Conservation (phyloP, 2,329 filamentous ascomycete genomes). For the Calonectria fujianensis region DNA sequence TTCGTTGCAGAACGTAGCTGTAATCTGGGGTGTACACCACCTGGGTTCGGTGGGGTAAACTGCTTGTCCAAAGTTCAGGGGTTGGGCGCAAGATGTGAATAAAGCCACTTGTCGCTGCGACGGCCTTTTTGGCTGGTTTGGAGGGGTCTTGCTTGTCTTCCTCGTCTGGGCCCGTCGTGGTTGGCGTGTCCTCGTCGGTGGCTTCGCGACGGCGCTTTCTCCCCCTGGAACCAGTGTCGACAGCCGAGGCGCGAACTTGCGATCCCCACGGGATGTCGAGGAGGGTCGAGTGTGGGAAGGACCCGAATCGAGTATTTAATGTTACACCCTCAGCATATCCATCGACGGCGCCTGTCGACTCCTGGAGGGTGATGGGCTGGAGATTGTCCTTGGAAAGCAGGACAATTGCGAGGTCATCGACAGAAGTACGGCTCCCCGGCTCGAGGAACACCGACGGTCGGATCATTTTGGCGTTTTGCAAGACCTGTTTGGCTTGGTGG, state of each 20-base stretch:
- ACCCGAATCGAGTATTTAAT: slow-evolving; percentile 95
- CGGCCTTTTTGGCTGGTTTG: slow-evolving; percentile 66
- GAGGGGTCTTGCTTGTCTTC: slow-evolving; percentile 58
- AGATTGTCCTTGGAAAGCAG: slow-evolving; percentile 92
- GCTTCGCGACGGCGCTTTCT: slow-evolving; percentile 76
- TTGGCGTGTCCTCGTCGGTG: slow-evolving; percentile 66
- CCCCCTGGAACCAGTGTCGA: slow-evolving; percentile 93
- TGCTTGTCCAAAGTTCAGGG: slow-evolving; percentile 88
- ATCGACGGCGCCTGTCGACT: slow-evolving; percentile 77
- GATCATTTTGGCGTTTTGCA: slow-evolving; percentile 58
- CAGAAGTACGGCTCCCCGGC: slow-evolving; percentile 76
- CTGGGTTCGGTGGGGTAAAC: slow-evolving; percentile 87
- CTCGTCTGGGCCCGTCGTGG: slow-evolving; percentile 59
- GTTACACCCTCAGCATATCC: slow-evolving; percentile 86
- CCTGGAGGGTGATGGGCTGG: slow-evolving; percentile 82
- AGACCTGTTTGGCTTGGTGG: slow-evolving; percentile 22
- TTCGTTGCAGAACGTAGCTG: slow-evolving; percentile 86
- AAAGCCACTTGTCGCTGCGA: slow-evolving; percentile 80
- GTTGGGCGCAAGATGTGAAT: slow-evolving; percentile 86
- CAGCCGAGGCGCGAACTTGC: slow-evolving; percentile 90
- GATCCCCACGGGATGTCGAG: slow-evolving; percentile 91
- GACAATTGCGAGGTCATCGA: slow-evolving; percentile 85
- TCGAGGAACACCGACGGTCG: slow-evolving; percentile 85
- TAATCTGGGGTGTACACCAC: slow-evolving; percentile 93
- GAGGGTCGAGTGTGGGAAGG: slow-evolving; percentile 87